Conservation (phyloP, 139 green algal genomes). For the Picochlorum sp. region DNA sequence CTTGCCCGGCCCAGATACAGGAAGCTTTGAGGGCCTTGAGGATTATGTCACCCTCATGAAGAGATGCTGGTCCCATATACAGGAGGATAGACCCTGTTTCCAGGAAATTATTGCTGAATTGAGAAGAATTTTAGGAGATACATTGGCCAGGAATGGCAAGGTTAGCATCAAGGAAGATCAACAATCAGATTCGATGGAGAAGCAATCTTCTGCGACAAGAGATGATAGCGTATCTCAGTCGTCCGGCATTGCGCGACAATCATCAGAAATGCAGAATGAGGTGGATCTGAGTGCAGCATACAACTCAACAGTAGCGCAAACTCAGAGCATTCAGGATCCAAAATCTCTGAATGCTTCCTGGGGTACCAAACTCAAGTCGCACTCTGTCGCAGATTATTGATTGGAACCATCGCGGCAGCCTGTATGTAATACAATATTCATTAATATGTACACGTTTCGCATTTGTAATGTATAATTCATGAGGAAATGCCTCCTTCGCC, state of each 20-base stretch:
- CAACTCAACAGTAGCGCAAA: neutral
- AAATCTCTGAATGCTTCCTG: neutral
- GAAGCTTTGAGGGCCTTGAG: conserved; percentile 27
- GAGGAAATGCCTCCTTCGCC: too few relatives aligned
- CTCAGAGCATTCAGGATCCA: conserved; percentile 1
- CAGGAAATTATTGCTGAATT: conserved; percentile 43
- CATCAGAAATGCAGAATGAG: neutral
- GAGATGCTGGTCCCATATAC: conserved; percentile 52
- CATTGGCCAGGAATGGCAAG: neutral
- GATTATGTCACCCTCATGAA: conserved; percentile 54
- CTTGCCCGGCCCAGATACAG: conserved; percentile 34
- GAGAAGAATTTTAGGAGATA: conserved; percentile 21
- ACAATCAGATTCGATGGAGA: neutral
- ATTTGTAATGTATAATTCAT: too few relatives aligned
- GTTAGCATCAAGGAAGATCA: neutral
- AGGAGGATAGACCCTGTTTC: conserved; percentile 43
- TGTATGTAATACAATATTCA: too few relatives aligned
- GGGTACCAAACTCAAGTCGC: neutral
- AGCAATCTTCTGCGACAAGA: neutral
- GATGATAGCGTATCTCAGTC: neutral
- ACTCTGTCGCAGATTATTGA: neutral
- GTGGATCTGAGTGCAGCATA: neutral
- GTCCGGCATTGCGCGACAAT: neutral
- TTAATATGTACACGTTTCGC: too few relatives aligned
- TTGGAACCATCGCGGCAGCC: too few relatives aligned